Evolutionary conservation across 2,329 filamentous ascomycete genomes (phyloP).

Genomic region (Cladosporium colombiae): DNA sequence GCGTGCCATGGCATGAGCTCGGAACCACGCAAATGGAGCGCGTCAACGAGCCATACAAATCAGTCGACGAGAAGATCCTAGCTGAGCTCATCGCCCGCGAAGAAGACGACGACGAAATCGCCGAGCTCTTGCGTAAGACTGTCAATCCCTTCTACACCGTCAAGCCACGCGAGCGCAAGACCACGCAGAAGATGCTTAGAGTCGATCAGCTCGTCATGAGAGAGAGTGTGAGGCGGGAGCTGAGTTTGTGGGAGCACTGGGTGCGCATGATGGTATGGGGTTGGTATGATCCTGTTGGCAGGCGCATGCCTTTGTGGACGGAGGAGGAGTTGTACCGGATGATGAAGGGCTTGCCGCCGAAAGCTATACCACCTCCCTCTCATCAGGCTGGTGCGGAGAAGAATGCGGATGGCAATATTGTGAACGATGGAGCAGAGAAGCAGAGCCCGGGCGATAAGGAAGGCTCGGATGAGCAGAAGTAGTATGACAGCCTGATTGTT

Average conservation of each 20-base stretch:
- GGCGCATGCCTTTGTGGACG: background rate
- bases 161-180: background rate
- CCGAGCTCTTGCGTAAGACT: constrained; percentile 31
- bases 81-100: background rate
- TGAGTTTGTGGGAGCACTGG: constrained; percentile 58
- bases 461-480: background rate
- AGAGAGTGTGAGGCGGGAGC: constrained; percentile 56
- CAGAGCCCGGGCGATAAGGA: background rate
- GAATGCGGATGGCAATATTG: background rate
- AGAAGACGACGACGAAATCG: constrained; percentile 39
- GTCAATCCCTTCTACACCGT: background rate
- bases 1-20: constrained; percentile 54
- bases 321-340: constrained; percentile 8
- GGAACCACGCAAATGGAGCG: constrained; percentile 58
- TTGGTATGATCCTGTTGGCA: constrained; percentile 8
- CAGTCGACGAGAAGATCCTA: constrained; percentile 21
- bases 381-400: background rate
- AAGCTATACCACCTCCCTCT: background rate
- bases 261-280: constrained; percentile 64
- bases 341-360: constrained; percentile 1
- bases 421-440: background rate
- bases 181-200: constrained; percentile 45
- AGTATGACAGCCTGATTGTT: background rate
- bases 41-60: constrained; percentile 19
- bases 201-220: constrained; percentile 61